Evolutionary conservation across 257 asterid genomes (phyloP), one percentile per base, ranked within the genome.

Genomic region (Phtheirospermum japonicum): DNA sequence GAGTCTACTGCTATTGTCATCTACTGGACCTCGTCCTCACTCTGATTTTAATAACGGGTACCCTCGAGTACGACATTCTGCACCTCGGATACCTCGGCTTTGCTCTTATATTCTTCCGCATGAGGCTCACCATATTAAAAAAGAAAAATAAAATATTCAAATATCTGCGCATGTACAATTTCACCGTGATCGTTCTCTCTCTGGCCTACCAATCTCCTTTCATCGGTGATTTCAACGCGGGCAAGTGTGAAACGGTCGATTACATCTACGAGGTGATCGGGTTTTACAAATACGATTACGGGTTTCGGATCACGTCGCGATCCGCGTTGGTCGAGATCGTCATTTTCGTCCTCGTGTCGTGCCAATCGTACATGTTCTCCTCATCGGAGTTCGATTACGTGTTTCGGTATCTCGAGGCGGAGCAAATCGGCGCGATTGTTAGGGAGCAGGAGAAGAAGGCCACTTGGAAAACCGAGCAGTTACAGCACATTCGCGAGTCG

Each of bases 1-100:
- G 97, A 76, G 92, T 93, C 60, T 93, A 93, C 80, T 93, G 97
- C 90, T 93, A 89, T 73, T 93, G 99, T 67, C 99, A 93, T 83
- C 96, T 93, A 26, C 61, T 93, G 70, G 99, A 93, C 80, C 85
- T 93, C n/a, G 97, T 93, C 57, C 97, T 93, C 65, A 78, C 96
- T 33, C 81, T 93, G 78, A 77, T 93, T 71, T 75, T 93, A 63
- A 83, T 93, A 46, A 93, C 97, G 2, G 99, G 99, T 69, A 89
- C 97, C 52, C 83, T 93, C 16, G 99, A 93, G 64, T 93, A 89
- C 59, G 99, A 93, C 75, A 81, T 93, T 79, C 83, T 93, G 75
- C 99, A 93, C 84, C 88, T 93, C 14, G 99, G 99, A 48, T 93
- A 93, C 79, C 95, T 93, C 54, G 86, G 85, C 43, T 93, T 89